These are phyloP conservation scores for Talaromyces verruculosus DNA, from an alignment of 2,329 filamentous ascomycete genomes.

Conservation along the genomic window DNA sequence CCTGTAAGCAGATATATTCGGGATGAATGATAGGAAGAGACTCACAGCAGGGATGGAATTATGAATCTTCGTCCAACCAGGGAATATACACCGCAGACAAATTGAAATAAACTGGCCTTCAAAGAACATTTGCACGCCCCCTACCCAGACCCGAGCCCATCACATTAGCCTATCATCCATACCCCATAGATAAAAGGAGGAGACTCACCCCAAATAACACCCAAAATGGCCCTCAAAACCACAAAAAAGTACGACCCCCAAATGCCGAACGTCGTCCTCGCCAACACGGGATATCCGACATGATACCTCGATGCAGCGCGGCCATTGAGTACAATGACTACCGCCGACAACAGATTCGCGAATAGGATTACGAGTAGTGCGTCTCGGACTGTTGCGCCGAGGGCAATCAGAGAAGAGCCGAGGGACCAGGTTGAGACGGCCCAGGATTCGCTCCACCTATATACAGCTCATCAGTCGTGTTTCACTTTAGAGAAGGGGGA, in stretches of 20 bases:
- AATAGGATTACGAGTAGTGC: constrained; percentile 27
- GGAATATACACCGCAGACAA: constrained; percentile 30
- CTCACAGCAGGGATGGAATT: constrained; percentile 29
- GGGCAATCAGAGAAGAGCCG: constrained; percentile 26
- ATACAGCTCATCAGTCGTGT: background rate
- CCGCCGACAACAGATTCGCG: constrained; percentile 26
- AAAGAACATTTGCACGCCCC: constrained; percentile 27
- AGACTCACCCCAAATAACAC: constrained; percentile 26
- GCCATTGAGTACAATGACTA: constrained; percentile 27
- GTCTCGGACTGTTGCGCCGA: constrained; percentile 27
- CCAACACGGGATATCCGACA: constrained; percentile 26
- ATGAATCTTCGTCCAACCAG: constrained; percentile 27
- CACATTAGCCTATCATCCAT: background rate
- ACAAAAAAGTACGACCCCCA: constrained; percentile 26
- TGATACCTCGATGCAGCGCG: constrained; percentile 25
- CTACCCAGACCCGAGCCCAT: constrained; percentile 3
- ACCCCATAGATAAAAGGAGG: background rate
- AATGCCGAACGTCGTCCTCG: constrained; percentile 25
- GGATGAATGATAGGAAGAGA: background rate
- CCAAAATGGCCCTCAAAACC: constrained; percentile 24
- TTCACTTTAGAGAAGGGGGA: too few relatives aligned
- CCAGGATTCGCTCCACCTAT: constrained; percentile 30
- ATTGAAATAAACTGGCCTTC: constrained; percentile 30
- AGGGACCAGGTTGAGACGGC: constrained; percentile 28
- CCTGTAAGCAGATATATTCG: background rate